Evolutionary conservation across 106 monocot species (phyloP), one percentile per base, ranked within the genome.

Genomic region (Agapanthus africanus): DNA sequence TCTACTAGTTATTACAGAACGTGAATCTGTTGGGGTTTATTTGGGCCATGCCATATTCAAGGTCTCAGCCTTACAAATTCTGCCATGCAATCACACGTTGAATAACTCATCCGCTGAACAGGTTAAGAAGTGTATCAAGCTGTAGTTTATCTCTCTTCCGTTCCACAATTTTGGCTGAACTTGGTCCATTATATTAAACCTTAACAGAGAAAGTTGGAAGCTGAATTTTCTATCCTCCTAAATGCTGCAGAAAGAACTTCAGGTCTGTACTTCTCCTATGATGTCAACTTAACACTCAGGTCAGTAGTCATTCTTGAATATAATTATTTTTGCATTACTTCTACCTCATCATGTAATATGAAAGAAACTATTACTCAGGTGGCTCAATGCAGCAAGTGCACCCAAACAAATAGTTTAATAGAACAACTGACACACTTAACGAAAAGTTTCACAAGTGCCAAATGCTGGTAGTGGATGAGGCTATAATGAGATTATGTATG

Each of bases 181-280:
- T 38, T 66, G 8, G 18, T 49, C n/a, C n/a, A n/a, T 54, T 75
- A 6, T 28, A 22, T 25, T 15, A 70, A 67, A 37, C 76, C 69
- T 74, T 71, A 32, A 60, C 86, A 95, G 99, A 93, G 87, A 81
- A 90, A 82, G 78, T 71, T 93, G 81, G 99, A 99, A 65, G 51
- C 76, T 57, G 93, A 99, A 56, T 79, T 99, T 77, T 83, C 86
- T 77, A 59, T 69, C 27, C 81, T 99, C 44, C 73, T 99, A 76
- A 80, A 76, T 77, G 85, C 81, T 78, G 89, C 83, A 63, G 77
- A 93, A 71, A 85, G 65, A 66, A 85, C 87, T 57, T 63, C 76
- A 73, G 99, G 99, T 59, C 80, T 99, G 33, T 93, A 85, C 79
- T 99, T 99, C 82, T 99, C 99, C 25, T 99, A 99, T 81, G 90